phyloP scores from a whole-genome alignment of 495 filamentous ascomycete species.

The Neurospora cerealis region DNA sequence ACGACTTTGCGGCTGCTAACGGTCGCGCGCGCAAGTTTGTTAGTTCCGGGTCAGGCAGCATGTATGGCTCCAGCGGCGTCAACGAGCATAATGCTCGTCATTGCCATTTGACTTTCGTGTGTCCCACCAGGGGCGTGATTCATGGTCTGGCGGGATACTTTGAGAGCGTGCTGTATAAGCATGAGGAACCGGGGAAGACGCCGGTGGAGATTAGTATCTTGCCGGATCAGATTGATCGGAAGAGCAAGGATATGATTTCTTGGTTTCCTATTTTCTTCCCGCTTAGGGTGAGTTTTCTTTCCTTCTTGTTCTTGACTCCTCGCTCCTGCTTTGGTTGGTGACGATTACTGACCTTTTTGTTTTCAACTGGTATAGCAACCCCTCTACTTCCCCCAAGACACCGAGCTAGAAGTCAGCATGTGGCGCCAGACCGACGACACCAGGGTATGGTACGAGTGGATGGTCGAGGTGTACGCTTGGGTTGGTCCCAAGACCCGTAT shows the following conservation, averaged over 20 bases:
- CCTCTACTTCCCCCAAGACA: conserved; percentile 74
- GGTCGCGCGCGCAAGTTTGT: conserved; percentile 37
- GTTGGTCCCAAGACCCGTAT: conserved; percentile 52
- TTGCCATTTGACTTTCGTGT: conserved; percentile 63
- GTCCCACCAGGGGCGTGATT: conserved; percentile 64
- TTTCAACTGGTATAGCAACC: conserved; percentile 48
- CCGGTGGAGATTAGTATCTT: conserved; percentile 84
- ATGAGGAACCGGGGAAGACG: conserved; percentile 16
- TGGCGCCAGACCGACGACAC: conserved; percentile 90
- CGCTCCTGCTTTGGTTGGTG: background rate
- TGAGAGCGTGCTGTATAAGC: conserved; percentile 73
- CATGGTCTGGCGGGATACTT: conserved; percentile 95
- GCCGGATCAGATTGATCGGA: conserved; percentile 81
- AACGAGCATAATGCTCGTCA: conserved; percentile 86
- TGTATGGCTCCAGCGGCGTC: conserved; percentile 46
- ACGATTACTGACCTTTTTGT: conserved; percentile 4
- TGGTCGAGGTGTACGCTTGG: conserved; percentile 71
- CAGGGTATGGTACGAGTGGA: conserved; percentile 99
- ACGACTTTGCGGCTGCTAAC: conserved; percentile 40
- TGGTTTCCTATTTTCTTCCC: conserved; percentile 99
- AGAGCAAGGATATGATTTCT: conserved; percentile 91
- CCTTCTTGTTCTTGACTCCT: conserved; percentile 24
- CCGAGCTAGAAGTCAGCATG: conserved; percentile 82
- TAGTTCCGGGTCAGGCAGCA: conserved; percentile 46
- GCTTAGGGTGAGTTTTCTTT: conserved; percentile 58